phyloP scores from a whole-genome alignment of 1,284 basidiomycete genomes.

The Papiliotrema laurentii region DNA sequence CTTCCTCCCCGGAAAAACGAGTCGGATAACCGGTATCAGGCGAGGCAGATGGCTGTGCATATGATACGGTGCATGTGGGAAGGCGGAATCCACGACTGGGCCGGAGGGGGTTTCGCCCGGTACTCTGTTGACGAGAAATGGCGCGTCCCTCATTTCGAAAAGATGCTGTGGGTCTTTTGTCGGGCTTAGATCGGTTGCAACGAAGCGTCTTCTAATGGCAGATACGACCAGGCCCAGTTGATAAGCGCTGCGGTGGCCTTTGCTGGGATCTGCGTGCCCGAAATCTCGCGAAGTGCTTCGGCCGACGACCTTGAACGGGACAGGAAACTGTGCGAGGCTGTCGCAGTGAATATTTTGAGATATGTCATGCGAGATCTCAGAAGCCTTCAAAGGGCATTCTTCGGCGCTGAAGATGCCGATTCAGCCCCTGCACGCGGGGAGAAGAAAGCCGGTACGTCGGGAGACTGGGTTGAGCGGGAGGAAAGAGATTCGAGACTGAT shows the following conservation, averaged over 20 bases:
- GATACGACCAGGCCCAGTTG: slow-evolving; percentile 52
- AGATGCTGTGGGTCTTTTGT: slow-evolving; percentile 48
- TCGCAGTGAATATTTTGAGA: slow-evolving; percentile 43
- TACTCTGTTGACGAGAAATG: slow-evolving; percentile 52
- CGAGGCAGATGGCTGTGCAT: slow-evolving; percentile 31
- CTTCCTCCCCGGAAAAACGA: slow-evolving; percentile 15
- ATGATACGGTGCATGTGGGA: slow-evolving; percentile 44
- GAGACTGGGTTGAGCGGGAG: too few species aligned
- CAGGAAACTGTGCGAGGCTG: slow-evolving; percentile 23
- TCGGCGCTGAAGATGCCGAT: slow-evolving; percentile 53
- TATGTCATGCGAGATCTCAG: slow-evolving; percentile 47
- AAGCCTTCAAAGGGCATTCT: slow-evolving; percentile 48
- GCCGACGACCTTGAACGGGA: slow-evolving; percentile 10
- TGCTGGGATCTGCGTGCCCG: slow-evolving; percentile 19
- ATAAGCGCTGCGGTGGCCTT: slow-evolving; percentile 34
- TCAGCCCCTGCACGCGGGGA: slow-evolving; percentile 28
- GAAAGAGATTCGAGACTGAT: not conserved
- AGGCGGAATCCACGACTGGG: slow-evolving; percentile 52
- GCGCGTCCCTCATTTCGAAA: slow-evolving; percentile 54
- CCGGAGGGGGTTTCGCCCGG: slow-evolving; percentile 50
- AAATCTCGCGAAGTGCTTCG: not conserved
- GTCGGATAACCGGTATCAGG: slow-evolving; percentile 21
- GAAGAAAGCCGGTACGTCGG: slow-evolving; percentile 20
- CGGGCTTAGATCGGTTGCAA: not conserved
- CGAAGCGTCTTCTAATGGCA: not conserved